A percentile compares a stretch with the other conserved stretches of the same genome.
Conservation (phyloP, 2,329 filamentous ascomycete genomes). For the Exophiala spinifera region DNA sequence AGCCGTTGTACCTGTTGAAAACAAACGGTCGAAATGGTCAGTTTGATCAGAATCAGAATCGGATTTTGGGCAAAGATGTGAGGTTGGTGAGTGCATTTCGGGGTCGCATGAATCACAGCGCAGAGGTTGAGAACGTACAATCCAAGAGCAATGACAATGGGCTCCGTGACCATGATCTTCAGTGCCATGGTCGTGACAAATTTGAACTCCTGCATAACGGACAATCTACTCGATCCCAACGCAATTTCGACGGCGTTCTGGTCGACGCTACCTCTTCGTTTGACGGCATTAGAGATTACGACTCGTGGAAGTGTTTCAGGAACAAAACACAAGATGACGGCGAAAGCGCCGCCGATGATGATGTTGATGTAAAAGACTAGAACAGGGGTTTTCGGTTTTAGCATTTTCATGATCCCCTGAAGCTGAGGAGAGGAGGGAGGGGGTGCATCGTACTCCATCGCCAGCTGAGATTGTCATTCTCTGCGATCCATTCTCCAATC, state of each 20-base stretch:
- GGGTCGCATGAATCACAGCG: no score
- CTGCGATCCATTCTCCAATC: constrained; percentile 40
- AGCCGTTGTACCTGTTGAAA: constrained; percentile 38
- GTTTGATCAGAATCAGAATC: not conserved
- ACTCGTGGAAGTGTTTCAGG: constrained; percentile 43
- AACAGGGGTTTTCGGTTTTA: no score
- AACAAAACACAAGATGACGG: constrained; percentile 37
- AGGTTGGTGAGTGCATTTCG: no score
- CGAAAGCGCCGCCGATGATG: constrained; percentile 40
- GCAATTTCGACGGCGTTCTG: constrained; percentile 33
- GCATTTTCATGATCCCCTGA: no score
- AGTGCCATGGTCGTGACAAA: constrained; percentile 45
- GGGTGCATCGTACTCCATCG: constrained; percentile 37
- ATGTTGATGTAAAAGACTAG: constrained; percentile 35
- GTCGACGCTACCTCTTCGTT: constrained; percentile 31
- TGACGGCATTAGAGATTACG: constrained; percentile 38
- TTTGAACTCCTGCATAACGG: constrained; percentile 38
- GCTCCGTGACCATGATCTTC: constrained; percentile 43
- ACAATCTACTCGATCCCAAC: constrained; percentile 36
- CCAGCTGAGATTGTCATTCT: constrained; percentile 37
- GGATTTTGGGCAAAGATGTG: not conserved
- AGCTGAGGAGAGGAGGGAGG: constrained; percentile 5
- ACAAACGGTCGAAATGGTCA: not conserved
- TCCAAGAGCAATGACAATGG: constrained; percentile 37
- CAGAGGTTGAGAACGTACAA: not conserved